Evolutionary conservation across 2,329 filamentous ascomycete genomes (phyloP), one percentile per base, ranked within the genome.

Genomic region (Pseudogymnoascus sp.): DNA sequence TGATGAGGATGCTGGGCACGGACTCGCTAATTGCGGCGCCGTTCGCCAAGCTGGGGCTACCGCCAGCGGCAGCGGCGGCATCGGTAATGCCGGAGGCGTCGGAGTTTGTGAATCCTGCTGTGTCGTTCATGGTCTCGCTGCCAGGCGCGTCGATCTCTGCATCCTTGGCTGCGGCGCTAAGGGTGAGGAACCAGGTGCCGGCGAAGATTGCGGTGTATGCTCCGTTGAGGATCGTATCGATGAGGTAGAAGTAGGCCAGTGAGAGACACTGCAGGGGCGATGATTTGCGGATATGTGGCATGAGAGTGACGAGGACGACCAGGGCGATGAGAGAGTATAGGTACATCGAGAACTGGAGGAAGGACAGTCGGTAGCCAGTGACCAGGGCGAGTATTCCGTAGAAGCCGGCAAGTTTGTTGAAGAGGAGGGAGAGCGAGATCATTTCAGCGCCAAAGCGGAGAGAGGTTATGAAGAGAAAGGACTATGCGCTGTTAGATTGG

Each of bases 341-440:
- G 79, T 96, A 97, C 81, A 95, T 94, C 62, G 88, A 89, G 62
- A 96, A 82, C 75, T 97, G 93, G 22, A 94, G 82, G 30, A 86
- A 81, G 60, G 90, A 92, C 65, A 96, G 85, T 67, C 87, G 80
- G 74, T 90, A 92, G 72, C 93, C 93, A 22, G 92, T 96, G 66
- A 96, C 79, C 67, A 96, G 83, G 63, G 92, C 92, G 67, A 97
- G 86, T 43, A 97, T 81, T 66, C 92, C 92, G 75, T 96, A 97
- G 67, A 96, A 80, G 62, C 92, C 92, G 58, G 90, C 93, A 67
- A 92, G 84, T 75, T 96, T 96, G 81, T 97, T 97, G 77, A 97
- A 87, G 61, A 95, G 81, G 65, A 96, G 84, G 9, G 89, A 86
- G 64, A 94, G 81, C 4, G 89, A 86, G 69, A 96, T 91, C 70